Percentiles rank a stretch among this genome's conserved stretches.
phyloP scores from a whole-genome alignment of 306 rosid species.

The Sicyos baderoa region DNA sequence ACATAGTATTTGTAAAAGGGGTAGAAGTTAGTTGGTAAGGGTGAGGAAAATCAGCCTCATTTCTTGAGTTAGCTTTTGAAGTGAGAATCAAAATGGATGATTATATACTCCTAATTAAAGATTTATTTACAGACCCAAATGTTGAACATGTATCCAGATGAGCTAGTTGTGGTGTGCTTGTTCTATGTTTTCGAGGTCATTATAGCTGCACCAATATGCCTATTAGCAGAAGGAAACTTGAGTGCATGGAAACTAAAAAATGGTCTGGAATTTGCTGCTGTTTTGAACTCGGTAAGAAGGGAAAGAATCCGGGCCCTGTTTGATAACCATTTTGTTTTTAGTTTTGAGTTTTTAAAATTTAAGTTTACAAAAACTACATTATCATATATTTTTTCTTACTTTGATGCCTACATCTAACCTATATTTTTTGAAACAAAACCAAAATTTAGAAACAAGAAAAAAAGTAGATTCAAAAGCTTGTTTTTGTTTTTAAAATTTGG shows the following conservation, averaged over 20 bases:
- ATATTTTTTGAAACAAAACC: too few species aligned
- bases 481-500: too few species aligned
- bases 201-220: slow-evolving; percentile 20
- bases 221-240: slow-evolving; percentile 20
- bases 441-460: too few species aligned
- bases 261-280: slow-evolving; percentile 16
- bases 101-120: neutral
- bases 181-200: slow-evolving; percentile 18
- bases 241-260: slow-evolving; percentile 25
- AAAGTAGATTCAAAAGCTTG: too few species aligned
- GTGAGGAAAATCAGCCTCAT: neutral
- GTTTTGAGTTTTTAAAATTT: too few species aligned
- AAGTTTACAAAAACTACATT: too few species aligned
- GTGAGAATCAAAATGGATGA: neutral
- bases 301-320: too few species aligned
- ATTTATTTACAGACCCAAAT: slow-evolving; percentile 22
- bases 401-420: too few species aligned
- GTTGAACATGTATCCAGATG: slow-evolving; percentile 27
- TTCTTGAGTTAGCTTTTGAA: neutral
- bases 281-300: slow-evolving; percentile 25
- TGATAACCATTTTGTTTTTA: too few species aligned
- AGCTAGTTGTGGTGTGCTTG: slow-evolving; percentile 21
- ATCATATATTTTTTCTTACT: too few species aligned
- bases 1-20: neutral
- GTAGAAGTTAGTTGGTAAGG: too few species aligned